These are phyloP conservation scores for Pelargonium cotyledonis DNA, from an alignment of 441 rosid genomes.

Conservation along the genomic window DNA sequence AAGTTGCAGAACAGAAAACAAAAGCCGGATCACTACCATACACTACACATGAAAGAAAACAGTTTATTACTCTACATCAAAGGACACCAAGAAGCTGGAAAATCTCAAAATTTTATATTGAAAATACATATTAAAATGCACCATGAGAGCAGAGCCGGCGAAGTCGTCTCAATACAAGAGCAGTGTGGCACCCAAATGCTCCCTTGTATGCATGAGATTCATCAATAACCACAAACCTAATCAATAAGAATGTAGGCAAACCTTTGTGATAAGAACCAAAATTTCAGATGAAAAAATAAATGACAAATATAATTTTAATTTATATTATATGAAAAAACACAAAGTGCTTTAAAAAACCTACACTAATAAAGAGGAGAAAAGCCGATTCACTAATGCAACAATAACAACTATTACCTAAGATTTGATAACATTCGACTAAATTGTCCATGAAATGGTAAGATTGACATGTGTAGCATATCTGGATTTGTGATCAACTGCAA, in stretches of 20 bases:
- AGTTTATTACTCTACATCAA: slow-evolving; percentile 14
- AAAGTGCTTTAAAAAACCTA: background rate
- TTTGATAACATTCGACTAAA: slow-evolving; percentile 72
- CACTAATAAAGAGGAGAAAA: too few species aligned
- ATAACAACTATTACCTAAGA: slow-evolving; percentile 51
- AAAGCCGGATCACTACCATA: slow-evolving; percentile 78
- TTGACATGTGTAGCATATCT: slow-evolving; percentile 88
- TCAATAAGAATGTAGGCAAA: slow-evolving; percentile 13
- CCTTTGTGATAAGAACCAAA: slow-evolving; percentile 1
- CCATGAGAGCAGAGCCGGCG: slow-evolving; percentile 85
- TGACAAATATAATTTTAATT: background rate
- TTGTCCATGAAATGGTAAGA: slow-evolving; percentile 73
- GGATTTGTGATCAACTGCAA: slow-evolving; percentile 96
- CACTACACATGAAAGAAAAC: slow-evolving; percentile 41
- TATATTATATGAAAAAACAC: background rate
- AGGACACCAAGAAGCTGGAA: background rate
- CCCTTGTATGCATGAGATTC: slow-evolving; percentile 96
- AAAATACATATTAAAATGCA: slow-evolving; percentile 25
- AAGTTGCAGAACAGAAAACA: slow-evolving; percentile 90
- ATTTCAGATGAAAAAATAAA: background rate
- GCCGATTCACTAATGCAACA: background rate
- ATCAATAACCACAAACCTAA: slow-evolving; percentile 82
- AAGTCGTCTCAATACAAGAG: slow-evolving; percentile 90
- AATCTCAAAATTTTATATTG: slow-evolving; percentile 7
- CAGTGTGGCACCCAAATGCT: slow-evolving; percentile 95